Conservation (phyloP, 164 flowering plant species). For the Macadamia tetraphylla region DNA sequence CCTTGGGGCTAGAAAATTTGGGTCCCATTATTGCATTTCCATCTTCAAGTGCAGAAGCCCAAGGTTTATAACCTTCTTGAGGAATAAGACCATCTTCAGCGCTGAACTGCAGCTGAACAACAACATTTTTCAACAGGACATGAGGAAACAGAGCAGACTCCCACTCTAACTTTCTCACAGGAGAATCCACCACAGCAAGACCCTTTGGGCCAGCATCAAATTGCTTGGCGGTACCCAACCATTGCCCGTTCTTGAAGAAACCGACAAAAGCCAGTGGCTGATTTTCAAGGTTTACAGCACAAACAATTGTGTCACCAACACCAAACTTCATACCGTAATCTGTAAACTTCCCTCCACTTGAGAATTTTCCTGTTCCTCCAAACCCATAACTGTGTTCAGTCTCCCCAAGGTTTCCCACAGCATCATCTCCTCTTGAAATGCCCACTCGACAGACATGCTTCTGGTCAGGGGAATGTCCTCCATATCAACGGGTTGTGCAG, state of each 20-base stretch:
- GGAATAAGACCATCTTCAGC: conserved; percentile 52
- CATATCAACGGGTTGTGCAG: conserved; percentile 49
- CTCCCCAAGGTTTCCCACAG: conserved; percentile 52
- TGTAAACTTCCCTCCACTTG: conserved; percentile 37
- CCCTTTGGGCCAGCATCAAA: conserved; percentile 44
- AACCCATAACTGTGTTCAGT: conserved; percentile 43
- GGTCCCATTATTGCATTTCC: conserved; percentile 48
- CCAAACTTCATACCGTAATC: conserved; percentile 52
- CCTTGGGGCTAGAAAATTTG: conserved; percentile 17
- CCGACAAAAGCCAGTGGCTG: conserved; percentile 41
- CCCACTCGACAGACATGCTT: conserved; percentile 55
- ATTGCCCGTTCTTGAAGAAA: conserved; percentile 55
- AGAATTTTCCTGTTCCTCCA: conserved; percentile 63
- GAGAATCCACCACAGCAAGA: conserved; percentile 33
- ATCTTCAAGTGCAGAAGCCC: conserved; percentile 49
- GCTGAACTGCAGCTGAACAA: conserved; percentile 55
- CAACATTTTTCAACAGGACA: conserved; percentile 57
- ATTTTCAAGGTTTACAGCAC: conserved; percentile 50
- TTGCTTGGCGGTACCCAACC: conserved; percentile 47
- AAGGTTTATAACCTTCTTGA: conserved; percentile 52
- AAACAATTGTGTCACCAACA: conserved; percentile 53
- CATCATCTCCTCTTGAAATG: conserved; percentile 51
- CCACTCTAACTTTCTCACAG: conserved; percentile 26
- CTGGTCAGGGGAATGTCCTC: conserved; percentile 51
- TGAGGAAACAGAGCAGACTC: conserved; percentile 56